Evolutionary conservation across 169 alveolate species (phyloP).

Genomic region (Plasmodium vinckei): DNA sequence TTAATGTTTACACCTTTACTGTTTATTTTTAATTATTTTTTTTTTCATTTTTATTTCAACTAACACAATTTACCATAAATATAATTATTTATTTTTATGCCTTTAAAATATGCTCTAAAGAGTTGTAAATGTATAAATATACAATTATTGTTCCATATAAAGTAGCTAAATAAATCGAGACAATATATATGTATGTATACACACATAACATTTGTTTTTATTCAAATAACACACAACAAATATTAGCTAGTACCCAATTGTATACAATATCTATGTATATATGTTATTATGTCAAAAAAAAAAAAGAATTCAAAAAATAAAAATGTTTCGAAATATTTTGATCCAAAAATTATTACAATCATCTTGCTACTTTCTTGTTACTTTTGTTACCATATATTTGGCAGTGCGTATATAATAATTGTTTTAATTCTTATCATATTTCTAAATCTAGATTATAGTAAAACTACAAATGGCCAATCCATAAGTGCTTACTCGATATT

Average conservation of each 20-base stretch:
- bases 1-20: no score
- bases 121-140: no score
- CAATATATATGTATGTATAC: background rate
- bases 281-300: conserved; percentile 46
- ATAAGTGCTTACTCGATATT: conserved; percentile 58
- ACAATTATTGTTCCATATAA: no score
- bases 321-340: conserved; percentile 26
- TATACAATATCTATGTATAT: background rate
- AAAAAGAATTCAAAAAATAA: conserved; percentile 48
- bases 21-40: no score
- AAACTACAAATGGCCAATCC: background rate
- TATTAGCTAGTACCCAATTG: background rate
- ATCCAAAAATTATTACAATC: conserved; percentile 36
- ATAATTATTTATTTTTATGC: no score
- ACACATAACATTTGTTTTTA: background rate
- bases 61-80: no score
- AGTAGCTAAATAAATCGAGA: no score
- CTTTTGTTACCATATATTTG: conserved; percentile 26
- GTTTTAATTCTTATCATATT: conserved; percentile 40
- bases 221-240: background rate
- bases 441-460: conserved; percentile 32
- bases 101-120: no score
- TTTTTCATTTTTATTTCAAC: no score
- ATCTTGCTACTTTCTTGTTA: conserved; percentile 51
- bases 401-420: conserved; percentile 43